Percentiles rank a stretch among this genome's conserved stretches.
phyloP scores from a whole-genome alignment of 169 alveolate genomes.

The Plasmodium blacklocki region DNA sequence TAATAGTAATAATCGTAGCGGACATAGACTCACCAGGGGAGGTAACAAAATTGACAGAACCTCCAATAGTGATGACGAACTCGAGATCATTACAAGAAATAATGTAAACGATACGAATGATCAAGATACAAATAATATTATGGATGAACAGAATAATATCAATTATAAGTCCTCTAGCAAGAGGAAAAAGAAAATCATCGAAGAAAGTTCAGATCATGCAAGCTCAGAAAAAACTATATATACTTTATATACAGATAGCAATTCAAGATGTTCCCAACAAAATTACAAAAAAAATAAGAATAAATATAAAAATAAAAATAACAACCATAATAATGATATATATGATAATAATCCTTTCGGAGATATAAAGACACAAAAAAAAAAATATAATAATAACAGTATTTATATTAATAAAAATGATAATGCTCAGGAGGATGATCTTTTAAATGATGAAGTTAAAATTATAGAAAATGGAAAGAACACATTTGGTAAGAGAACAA shows the following conservation, averaged over 20 bases:
- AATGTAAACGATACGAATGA: too few species aligned
- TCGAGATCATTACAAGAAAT: too few species aligned
- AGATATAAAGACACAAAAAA: neutral
- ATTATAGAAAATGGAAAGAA: slow-evolving; percentile 24
- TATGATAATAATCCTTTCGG: neutral
- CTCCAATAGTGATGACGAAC: too few species aligned
- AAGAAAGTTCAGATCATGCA: slow-evolving; percentile 56
- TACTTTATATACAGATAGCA: slow-evolving; percentile 52
- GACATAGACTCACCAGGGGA: too few species aligned
- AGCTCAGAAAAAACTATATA: slow-evolving; percentile 44
- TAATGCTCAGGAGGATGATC: neutral
- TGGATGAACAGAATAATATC: neutral
- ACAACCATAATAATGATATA: neutral
- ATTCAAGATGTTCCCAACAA: slow-evolving; percentile 11
- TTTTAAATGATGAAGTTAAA: slow-evolving; percentile 28
- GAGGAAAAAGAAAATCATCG: slow-evolving; percentile 21
- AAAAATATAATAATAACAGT: neutral
- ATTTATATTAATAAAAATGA: neutral
- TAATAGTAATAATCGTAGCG: neutral
- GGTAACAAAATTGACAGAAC: too few species aligned
- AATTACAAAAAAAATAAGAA: slow-evolving; percentile 13
- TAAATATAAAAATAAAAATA: neutral
- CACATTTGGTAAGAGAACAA: neutral
- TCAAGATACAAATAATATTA: neutral
- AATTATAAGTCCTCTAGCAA: neutral